Evolutionary conservation across 805 yeast species (phyloP).

Genomic region (Clavispora santaluciae): DNA sequence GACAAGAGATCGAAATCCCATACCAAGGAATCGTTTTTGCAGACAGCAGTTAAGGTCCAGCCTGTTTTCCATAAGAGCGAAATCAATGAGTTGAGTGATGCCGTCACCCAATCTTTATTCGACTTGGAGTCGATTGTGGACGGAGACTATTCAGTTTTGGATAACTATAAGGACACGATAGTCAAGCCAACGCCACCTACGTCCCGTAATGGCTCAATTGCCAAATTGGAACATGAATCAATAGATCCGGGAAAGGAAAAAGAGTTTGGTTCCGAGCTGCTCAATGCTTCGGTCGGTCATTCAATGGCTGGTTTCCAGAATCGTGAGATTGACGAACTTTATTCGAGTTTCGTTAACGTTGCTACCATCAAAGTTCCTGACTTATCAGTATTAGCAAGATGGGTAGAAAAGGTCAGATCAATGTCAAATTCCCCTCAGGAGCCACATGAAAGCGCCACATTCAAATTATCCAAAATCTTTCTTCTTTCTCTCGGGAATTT

Average conservation of each 20-base stretch:
- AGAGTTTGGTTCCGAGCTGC: not conserved
- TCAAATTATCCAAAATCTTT: constrained; percentile 63
- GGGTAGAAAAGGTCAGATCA: constrained; percentile 36
- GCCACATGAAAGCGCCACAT: constrained; percentile 11
- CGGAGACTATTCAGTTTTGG: constrained; percentile 36
- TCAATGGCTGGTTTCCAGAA: constrained; percentile 26
- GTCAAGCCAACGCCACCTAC: not conserved
- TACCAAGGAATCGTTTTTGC: constrained; percentile 85
- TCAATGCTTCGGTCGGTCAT: constrained; percentile 8
- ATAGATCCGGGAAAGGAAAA: not conserved
- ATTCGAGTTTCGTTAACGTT: constrained; percentile 61
- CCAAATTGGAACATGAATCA: constrained; percentile 1
- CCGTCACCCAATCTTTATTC: constrained; percentile 58
- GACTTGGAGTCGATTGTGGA: constrained; percentile 63
- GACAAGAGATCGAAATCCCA: constrained; percentile 94
- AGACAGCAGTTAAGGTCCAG: constrained; percentile 92
- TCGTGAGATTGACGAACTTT: constrained; percentile 61
- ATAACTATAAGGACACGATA: constrained; percentile 5
- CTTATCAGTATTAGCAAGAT: constrained; percentile 28
- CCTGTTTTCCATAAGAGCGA: constrained; percentile 92
- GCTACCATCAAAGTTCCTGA: constrained; percentile 42
- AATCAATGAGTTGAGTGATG: constrained; percentile 77
- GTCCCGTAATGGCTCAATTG: not conserved
- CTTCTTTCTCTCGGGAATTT: constrained; percentile 60
- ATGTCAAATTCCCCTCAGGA: constrained; percentile 12